phyloP scores from a whole-genome alignment of 805 yeast genomes.

The Starmerella roubikii region DNA sequence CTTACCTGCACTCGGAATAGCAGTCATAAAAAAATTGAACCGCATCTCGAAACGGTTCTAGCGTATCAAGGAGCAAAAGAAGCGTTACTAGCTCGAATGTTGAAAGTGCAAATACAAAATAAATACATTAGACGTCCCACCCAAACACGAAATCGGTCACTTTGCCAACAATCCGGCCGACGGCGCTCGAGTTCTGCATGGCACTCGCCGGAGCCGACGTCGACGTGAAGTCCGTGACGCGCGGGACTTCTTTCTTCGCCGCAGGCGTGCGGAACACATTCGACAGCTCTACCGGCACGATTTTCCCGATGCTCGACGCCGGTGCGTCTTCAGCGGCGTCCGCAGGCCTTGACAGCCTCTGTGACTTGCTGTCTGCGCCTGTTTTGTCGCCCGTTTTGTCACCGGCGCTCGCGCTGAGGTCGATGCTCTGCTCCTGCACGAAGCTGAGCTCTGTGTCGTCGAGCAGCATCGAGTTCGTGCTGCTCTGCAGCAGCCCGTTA shows the following conservation, averaged over 20 bases:
- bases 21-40: slow-evolving; percentile 28
- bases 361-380: no score
- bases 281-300: slow-evolving; percentile 6
- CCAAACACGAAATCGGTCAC: slow-evolving; percentile 36
- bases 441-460: slow-evolving; percentile 16
- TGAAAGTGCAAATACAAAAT: not conserved
- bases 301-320: not conserved
- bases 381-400: not conserved
- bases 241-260: not conserved
- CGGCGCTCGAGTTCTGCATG: not conserved
- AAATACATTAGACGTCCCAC: slow-evolving; percentile 34
- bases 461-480: slow-evolving; percentile 18
- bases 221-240: slow-evolving; percentile 7
- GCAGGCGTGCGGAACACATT: slow-evolving; percentile 1
- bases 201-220: not conserved
- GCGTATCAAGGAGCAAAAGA: no score
- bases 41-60: no score
- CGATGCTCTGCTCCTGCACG: slow-evolving; percentile 14
- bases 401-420: no score
- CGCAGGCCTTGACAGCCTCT: no score
- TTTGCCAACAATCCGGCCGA: slow-evolving; percentile 11
- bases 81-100: no score
- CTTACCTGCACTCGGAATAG: slow-evolving; percentile 41
- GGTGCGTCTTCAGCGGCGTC: not conserved
- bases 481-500: slow-evolving; percentile 7